Conservation (phyloP, 1,139 yeast species). For the Debaryomyces udenii region DNA sequence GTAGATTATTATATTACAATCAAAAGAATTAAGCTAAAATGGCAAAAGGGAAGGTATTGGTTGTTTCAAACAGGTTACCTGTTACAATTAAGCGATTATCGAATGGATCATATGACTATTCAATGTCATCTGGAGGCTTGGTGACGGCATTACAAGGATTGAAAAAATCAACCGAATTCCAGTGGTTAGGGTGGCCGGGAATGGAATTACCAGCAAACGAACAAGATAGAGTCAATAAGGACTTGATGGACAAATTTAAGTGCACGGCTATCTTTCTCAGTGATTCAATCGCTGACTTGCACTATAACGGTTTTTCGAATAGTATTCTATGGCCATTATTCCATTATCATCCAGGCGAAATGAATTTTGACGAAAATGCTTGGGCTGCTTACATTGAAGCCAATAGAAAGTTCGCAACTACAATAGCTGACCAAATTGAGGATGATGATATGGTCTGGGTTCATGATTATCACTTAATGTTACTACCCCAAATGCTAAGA, state of each 20-base stretch:
- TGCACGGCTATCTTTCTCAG: constrained; percentile 88
- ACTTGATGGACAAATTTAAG: constrained; percentile 74
- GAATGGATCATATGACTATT: constrained; percentile 64
- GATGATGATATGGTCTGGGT: constrained; percentile 96
- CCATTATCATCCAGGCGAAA: constrained; percentile 99
- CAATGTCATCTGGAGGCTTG: constrained; percentile 96
- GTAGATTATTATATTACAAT: not conserved
- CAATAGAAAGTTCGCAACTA: constrained; percentile 77
- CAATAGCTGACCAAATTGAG: constrained; percentile 67
- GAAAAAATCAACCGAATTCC: constrained; percentile 81
- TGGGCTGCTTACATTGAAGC: constrained; percentile 99
- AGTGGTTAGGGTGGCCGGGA: constrained; percentile 99
- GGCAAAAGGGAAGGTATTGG: constrained; percentile 72
- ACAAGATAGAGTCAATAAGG: constrained; percentile 66
- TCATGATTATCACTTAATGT: constrained; percentile 96
- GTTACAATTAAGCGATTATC: constrained; percentile 79
- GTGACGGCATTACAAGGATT: constrained; percentile 95
- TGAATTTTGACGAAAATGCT: constrained; percentile 95
- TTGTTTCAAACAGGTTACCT: constrained; percentile 92
- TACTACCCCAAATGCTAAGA: constrained; percentile 87
- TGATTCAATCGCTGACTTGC: constrained; percentile 91
- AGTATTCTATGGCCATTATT: constrained; percentile 95
- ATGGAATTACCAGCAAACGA: constrained; percentile 82
- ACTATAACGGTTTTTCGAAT: constrained; percentile 94
- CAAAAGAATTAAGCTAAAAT: constrained; percentile 15